A percentile compares a stretch with the other conserved stretches of the same genome.
phyloP scores from a whole-genome alignment of 306 rosid genomes.

The Hippophae gyantsensis region DNA sequence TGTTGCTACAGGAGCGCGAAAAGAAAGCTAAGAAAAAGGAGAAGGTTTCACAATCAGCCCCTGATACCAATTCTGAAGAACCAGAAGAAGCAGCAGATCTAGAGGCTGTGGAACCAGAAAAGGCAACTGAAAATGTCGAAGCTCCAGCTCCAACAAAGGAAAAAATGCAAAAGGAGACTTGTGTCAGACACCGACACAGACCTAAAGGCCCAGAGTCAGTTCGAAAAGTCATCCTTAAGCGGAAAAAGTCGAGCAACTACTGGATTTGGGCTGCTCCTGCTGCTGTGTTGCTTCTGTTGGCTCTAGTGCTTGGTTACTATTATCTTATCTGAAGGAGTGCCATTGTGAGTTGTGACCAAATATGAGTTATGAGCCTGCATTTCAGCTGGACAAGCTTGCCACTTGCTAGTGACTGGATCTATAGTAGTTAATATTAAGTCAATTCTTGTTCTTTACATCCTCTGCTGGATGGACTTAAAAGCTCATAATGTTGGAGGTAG shows the following conservation, averaged over 20 bases:
- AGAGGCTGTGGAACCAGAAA: constrained; percentile 46
- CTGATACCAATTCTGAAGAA: constrained; percentile 37
- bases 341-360: constrained; percentile 5
- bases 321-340: constrained; percentile 30
- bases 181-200: constrained; percentile 42
- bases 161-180: constrained; percentile 42
- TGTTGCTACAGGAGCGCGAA: constrained; percentile 60
- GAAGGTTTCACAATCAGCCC: constrained; percentile 36
- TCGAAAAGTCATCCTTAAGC: constrained; percentile 53
- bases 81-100: constrained; percentile 21
- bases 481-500: constrained; percentile 35
- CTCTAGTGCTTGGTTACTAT: constrained; percentile 45
- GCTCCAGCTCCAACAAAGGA: constrained; percentile 32
- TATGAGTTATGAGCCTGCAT: constrained; percentile 22
- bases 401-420: constrained; percentile 20
- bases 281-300: constrained; percentile 35
- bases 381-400: constrained; percentile 15
- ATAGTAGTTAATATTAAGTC: constrained; percentile 32
- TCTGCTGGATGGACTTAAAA: constrained; percentile 32
- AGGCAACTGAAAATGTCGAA: constrained; percentile 31
- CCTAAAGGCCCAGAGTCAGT: constrained; percentile 38
- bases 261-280: constrained; percentile 68
- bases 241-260: constrained; percentile 57
- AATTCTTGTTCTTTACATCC: constrained; percentile 47
- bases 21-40: constrained; percentile 64